Percentiles rank a stretch among this genome's conserved stretches.
phyloP scores from a whole-genome alignment of 495 filamentous ascomycete species.

The Penicillium psychrofluorescens region DNA sequence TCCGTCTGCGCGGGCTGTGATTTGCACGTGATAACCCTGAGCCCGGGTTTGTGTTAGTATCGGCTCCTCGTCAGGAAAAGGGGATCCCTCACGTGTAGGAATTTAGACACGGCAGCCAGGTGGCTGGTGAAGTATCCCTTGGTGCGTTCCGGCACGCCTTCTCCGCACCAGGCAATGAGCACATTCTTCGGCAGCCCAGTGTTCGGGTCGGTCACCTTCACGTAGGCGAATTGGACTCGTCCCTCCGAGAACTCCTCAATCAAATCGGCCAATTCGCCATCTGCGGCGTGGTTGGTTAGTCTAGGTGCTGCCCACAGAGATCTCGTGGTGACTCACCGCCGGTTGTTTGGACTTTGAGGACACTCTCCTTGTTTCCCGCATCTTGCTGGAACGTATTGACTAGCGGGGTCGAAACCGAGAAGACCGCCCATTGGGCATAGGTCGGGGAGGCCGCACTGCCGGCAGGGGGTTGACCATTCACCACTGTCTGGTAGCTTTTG shows the following conservation, averaged over 20 bases:
- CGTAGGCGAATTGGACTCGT: conserved; percentile 91
- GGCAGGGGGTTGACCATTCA: conserved; percentile 62
- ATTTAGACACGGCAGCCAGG: conserved; percentile 75
- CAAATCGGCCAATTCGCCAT: conserved; percentile 91
- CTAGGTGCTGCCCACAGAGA: too few species aligned
- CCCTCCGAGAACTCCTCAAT: conserved; percentile 97
- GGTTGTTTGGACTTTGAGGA: conserved; percentile 85
- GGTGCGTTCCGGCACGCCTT: conserved; percentile 94
- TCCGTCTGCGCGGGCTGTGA: conserved; percentile 84
- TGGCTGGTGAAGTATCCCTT: conserved; percentile 98
- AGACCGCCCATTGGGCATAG: conserved; percentile 83
- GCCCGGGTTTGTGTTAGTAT: conserved; percentile 10
- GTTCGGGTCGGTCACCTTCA: conserved; percentile 94
- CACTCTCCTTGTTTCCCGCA: conserved; percentile 77
- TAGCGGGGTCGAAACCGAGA: conserved; percentile 83
- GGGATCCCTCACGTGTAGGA: conserved; percentile 61
- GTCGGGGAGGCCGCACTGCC: conserved; percentile 56
- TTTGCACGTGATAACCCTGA: conserved; percentile 92
- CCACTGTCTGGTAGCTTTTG: conserved; percentile 82
- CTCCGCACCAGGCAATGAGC: conserved; percentile 94
- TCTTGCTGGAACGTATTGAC: conserved; percentile 85
- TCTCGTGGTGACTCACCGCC: conserved; percentile 54
- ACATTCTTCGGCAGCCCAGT: conserved; percentile 85
- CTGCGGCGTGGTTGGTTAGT: conserved; percentile 31
- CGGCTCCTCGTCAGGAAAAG: background rate